Percentiles rank a stretch among this genome's conserved stretches.
Conservation (phyloP, 495 filamentous ascomycete genomes). For the Baudoinia panamericana region DNA sequence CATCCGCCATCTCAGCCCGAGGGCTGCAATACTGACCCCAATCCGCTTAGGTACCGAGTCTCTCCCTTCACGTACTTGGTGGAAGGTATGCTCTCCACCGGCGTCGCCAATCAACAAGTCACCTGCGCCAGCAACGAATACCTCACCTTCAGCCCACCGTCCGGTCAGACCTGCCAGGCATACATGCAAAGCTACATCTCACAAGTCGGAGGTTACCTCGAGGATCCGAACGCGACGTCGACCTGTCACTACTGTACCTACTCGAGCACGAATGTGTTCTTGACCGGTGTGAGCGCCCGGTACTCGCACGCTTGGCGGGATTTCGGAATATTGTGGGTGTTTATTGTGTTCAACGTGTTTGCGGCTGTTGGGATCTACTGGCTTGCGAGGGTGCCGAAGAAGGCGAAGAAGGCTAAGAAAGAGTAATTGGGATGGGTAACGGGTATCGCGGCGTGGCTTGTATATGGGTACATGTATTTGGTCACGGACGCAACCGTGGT, state of each 20-base stretch:
- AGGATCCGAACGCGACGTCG: slow-evolving; percentile 21
- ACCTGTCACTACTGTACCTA: slow-evolving; percentile 28
- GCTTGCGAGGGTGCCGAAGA: slow-evolving; percentile 30
- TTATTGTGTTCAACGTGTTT: slow-evolving; percentile 30
- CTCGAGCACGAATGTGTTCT: slow-evolving; percentile 28
- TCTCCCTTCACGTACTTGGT: slow-evolving; percentile 33
- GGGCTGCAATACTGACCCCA: no score
- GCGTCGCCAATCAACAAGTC: slow-evolving; percentile 29
- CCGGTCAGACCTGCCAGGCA: slow-evolving; percentile 23
- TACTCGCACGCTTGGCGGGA: slow-evolving; percentile 31
- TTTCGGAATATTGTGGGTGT: slow-evolving; percentile 39
- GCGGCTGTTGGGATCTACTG: slow-evolving; percentile 30
- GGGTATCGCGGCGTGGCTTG: no score
- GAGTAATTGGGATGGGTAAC: slow-evolving; percentile 1
- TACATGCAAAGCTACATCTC: slow-evolving; percentile 26
- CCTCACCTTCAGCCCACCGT: slow-evolving; percentile 26
- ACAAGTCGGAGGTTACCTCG: slow-evolving; percentile 23
- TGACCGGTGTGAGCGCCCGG: slow-evolving; percentile 19
- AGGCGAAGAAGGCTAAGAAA: slow-evolving; percentile 11
- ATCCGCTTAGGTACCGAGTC: slow-evolving; percentile 34
- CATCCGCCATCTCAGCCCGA: no score
- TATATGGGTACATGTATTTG: no score
- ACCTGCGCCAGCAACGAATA: slow-evolving; percentile 30
- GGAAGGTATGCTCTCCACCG: slow-evolving; percentile 28
- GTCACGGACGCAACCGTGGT: no score